phyloP scores from a whole-genome alignment of 1,284 basidiomycete genomes.

The Marasmius fiardii region DNA sequence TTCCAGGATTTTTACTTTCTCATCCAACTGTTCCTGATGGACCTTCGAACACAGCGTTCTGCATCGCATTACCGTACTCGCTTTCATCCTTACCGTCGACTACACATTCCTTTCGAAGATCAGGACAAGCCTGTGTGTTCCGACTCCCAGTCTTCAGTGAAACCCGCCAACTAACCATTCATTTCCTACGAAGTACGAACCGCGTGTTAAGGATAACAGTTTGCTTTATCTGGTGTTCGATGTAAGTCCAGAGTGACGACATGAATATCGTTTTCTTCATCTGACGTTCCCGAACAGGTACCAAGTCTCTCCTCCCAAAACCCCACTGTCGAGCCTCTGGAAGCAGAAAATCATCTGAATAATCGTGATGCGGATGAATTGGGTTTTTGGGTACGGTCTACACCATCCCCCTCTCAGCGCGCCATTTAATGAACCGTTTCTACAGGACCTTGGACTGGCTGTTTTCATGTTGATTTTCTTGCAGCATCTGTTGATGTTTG shows the following conservation, averaged over 20 bases:
- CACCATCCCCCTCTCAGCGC: too few species aligned
- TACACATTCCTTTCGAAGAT: not conserved
- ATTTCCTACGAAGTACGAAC: not conserved
- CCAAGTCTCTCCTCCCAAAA: not conserved
- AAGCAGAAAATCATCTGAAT: not conserved
- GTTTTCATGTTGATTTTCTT: too few species aligned
- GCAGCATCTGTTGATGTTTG: too few species aligned
- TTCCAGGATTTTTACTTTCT: too few species aligned
- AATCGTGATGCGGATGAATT: not conserved
- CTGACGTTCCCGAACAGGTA: not conserved
- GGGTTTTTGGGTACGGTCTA: too few species aligned
- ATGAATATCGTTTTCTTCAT: not conserved
- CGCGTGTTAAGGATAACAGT: not conserved
- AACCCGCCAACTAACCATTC: not conserved
- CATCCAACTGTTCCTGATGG: too few species aligned
- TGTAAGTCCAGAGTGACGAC: not conserved
- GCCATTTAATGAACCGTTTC: too few species aligned
- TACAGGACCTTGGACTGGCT: too few species aligned
- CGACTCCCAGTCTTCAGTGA: not conserved
- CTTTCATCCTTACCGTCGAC: not conserved
- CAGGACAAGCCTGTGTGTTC: not conserved
- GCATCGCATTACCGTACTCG: not conserved
- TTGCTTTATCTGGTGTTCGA: not conserved
- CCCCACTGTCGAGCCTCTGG: not conserved
- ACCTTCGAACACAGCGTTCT: too few species aligned